phyloP scores from a whole-genome alignment of 2,329 filamentous ascomycete species.

The Ilyonectria mors-panacis region DNA sequence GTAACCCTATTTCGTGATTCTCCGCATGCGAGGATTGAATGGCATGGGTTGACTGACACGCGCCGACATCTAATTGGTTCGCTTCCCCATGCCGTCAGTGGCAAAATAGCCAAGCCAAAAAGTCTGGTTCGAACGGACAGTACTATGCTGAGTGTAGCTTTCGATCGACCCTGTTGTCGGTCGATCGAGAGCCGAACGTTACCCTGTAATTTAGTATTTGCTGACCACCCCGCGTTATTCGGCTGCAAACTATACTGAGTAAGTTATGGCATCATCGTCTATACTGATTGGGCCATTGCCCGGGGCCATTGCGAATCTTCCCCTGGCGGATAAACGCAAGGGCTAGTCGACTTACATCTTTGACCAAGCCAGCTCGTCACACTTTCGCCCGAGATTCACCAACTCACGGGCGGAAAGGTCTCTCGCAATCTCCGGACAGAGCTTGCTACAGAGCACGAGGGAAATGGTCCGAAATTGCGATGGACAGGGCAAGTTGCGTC shows the following conservation, averaged over 20 bases:
- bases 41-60: not conserved
- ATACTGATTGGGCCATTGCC: conserved; percentile 20
- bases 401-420: not conserved
- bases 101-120: not conserved
- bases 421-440: conserved; percentile 10
- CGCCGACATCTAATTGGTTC: conserved; percentile 18
- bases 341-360: conserved; percentile 6
- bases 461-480: conserved; percentile 25
- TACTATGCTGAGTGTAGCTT: not conserved
- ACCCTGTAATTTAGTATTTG: conserved; percentile 23
- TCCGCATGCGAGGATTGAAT: conserved; percentile 15
- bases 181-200: conserved; percentile 20
- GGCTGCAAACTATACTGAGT: not conserved
- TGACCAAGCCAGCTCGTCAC: conserved; percentile 17
- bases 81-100: conserved; percentile 12
- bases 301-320: not conserved
- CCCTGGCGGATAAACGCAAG: not conserved
- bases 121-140: not conserved
- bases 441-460: not conserved
- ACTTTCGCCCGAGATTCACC: conserved; percentile 8
- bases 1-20: conserved; percentile 10
- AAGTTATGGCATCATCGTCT: conserved; percentile 23
- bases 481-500: not conserved
- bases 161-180: conserved; percentile 16
- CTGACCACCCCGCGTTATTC: conserved; percentile 10